A percentile compares a stretch with the other conserved stretches of the same genome.
These are phyloP conservation scores for Fusarium sp. DNA, from an alignment of 2,329 filamentous ascomycete genomes.

Conservation along the genomic window DNA sequence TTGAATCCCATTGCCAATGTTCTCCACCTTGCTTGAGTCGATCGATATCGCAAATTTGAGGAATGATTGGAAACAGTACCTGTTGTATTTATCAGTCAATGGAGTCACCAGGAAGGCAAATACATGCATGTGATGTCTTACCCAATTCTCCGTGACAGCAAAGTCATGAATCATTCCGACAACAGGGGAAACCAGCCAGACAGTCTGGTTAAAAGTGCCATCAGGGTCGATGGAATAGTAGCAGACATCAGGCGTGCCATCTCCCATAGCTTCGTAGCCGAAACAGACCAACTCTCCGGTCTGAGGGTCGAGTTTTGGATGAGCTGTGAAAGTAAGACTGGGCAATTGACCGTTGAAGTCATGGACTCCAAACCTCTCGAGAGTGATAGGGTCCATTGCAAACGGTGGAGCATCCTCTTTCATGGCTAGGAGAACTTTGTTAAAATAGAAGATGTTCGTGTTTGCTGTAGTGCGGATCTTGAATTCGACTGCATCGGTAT, in stretches of 20 bases:
- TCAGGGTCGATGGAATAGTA: neutral
- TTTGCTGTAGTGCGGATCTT: conserved; percentile 21
- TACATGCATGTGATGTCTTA: neutral
- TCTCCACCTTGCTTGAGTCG: conserved; percentile 11
- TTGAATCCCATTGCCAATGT: conserved; percentile 24
- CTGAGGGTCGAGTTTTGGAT: conserved; percentile 11
- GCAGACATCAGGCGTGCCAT: conserved; percentile 6
- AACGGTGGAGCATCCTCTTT: conserved; percentile 22
- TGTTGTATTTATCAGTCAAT: neutral
- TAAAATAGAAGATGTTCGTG: conserved; percentile 21
- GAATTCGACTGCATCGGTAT: conserved; percentile 13
- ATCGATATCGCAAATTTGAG: conserved; percentile 6
- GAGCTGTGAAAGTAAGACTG: conserved; percentile 10
- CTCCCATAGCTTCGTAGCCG: conserved; percentile 11
- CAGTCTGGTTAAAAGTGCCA: neutral
- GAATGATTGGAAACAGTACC: conserved; percentile 14
- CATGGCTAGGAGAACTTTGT: conserved; percentile 11
- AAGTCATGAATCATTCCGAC: conserved; percentile 27
- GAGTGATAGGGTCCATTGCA: conserved; percentile 18
- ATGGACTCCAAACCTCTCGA: conserved; percentile 6
- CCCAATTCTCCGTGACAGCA: conserved; percentile 21
- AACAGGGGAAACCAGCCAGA: conserved; percentile 5
- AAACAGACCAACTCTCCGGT: conserved; percentile 14
- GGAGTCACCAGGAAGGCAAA: neutral
- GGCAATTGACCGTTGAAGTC: conserved; percentile 24